Evolutionary conservation across 225 moss, liverwort and hornwort species (phyloP), one percentile per base, ranked within the genome.

Genomic region (Marchantia paleacea): DNA sequence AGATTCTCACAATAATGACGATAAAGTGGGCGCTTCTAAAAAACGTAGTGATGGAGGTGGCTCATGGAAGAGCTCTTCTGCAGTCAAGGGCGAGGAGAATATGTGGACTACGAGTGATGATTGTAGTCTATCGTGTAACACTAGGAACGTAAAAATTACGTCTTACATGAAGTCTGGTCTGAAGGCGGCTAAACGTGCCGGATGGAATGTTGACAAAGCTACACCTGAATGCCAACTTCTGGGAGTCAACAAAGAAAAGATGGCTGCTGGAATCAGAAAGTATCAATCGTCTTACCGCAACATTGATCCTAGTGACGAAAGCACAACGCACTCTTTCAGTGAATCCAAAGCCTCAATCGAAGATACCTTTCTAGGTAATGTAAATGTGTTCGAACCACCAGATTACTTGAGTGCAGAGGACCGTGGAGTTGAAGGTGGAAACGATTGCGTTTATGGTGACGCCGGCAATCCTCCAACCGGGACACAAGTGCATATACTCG

Each of bases 181-280:
- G 7, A 78, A 52, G 28, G 66, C 26, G 52, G 51, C 78, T 25
- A 78, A n/a, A 78, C 78, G 65, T 25, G 64, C 78, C 1, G 25
- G 26, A 28, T 78, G 78, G 78, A 66, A 64, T 28, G 12, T 55
- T 25, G 19, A 57, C 15, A 55, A 75, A 75, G 3, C 24, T 53
- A 16, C 47, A 3, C 6, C 12, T 22, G 49, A 50, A 49, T 54
- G 28, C 28, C 52, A 12, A 66, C 25, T 28, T 31, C 9, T 5
- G 14, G 10, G 25, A 9, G 49, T 50, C 13, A 4, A 25, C 11
- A 24, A 61, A 30, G 62, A 63, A 16, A 48, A 19, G 11, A 47
- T 20, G 15, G 25, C 78, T 50, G 12, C n/a, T 50, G 65, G 6
- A 78, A 13, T 16, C 3, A 51, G 78, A 7, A 65, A 52, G 18